Evolutionary conservation across 1,139 yeast species (phyloP).

Genomic region (Kodamaea plutei): DNA sequence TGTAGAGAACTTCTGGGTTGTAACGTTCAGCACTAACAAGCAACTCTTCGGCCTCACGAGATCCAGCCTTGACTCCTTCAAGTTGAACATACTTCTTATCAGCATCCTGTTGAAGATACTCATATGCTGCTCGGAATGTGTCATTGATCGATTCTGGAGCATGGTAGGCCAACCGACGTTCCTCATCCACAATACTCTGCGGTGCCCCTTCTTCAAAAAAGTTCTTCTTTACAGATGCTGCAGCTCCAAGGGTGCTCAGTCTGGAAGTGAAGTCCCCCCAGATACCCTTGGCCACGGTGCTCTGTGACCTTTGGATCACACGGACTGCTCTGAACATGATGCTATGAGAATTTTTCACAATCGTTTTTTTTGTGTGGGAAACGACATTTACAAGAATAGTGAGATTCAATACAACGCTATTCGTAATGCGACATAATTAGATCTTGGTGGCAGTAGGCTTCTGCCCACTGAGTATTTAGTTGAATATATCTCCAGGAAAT

Average conservation of each 20-base stretch:
- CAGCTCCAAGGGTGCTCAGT: slow-evolving; percentile 35
- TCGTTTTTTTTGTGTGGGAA: slow-evolving; percentile 7
- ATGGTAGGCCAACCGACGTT: slow-evolving; percentile 39
- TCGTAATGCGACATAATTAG: too few species aligned
- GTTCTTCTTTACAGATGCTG: slow-evolving; percentile 26
- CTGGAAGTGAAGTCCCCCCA: slow-evolving; percentile 48
- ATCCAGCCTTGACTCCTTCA: slow-evolving; percentile 8
- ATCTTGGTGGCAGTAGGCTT: too few species aligned
- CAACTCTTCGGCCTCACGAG: slow-evolving; percentile 12
- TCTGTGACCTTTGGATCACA: slow-evolving; percentile 10
- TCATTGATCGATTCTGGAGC: slow-evolving; percentile 69
- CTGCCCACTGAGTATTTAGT: too few species aligned
- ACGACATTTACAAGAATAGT: too few species aligned
- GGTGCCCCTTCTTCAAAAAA: slow-evolving; percentile 36
- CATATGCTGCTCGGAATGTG: slow-evolving; percentile 67
- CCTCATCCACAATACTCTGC: slow-evolving; percentile 19
- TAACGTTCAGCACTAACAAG: slow-evolving; percentile 50
- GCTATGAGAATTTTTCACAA: slow-evolving; percentile 5
- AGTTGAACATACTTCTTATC: slow-evolving; percentile 18
- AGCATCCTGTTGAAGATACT: slow-evolving; percentile 50
- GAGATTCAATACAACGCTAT: too few species aligned
- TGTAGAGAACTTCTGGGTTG: slow-evolving; percentile 83
- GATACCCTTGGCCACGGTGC: slow-evolving; percentile 30
- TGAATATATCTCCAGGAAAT: too few species aligned
- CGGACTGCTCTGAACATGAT: slow-evolving; percentile 5